A percentile compares a stretch with the other conserved stretches of the same genome.
These are phyloP conservation scores for Pseudoneurospora amorphoporcata DNA, from an alignment of 495 filamentous ascomycete species.

Conservation along the genomic window DNA sequence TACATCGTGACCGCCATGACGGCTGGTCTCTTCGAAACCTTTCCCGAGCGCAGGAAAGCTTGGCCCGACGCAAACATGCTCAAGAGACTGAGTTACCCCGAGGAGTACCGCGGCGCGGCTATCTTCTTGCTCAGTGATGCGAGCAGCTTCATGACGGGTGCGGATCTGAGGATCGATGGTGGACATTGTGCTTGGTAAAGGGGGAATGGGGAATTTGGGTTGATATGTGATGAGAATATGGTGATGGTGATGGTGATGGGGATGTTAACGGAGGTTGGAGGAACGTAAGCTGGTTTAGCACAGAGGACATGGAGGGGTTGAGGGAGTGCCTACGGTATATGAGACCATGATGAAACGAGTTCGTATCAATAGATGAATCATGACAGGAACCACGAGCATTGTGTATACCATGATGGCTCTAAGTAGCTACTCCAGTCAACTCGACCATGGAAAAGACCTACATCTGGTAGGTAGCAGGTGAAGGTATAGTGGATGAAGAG, in stretches of 20 bases:
- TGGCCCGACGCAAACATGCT: slow-evolving; percentile 92
- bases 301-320: slow-evolving; percentile 2
- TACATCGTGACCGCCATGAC: slow-evolving; percentile 96
- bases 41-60: slow-evolving; percentile 60
- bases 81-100: slow-evolving; percentile 61
- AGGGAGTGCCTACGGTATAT: neutral
- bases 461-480: too few species aligned
- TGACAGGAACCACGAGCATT: neutral
- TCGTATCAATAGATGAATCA: neutral
- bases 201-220: too few species aligned
- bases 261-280: neutral
- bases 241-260: neutral
- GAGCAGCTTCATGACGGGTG: slow-evolving; percentile 78
- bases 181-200: slow-evolving; percentile 70
- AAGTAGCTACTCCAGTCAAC: neutral
- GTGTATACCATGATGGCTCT: neutral
- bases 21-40: slow-evolving; percentile 61
- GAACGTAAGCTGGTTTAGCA: neutral
- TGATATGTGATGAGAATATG: neutral
- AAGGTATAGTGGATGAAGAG: too few species aligned
- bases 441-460: neutral
- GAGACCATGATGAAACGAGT: neutral
- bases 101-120: slow-evolving; percentile 71
- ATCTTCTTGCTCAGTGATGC: slow-evolving; percentile 84
- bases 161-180: slow-evolving; percentile 72